Base-by-base conservation (phyloP, 352 stramenopile species). In the Globisporangium paroecandrum region DNA sequence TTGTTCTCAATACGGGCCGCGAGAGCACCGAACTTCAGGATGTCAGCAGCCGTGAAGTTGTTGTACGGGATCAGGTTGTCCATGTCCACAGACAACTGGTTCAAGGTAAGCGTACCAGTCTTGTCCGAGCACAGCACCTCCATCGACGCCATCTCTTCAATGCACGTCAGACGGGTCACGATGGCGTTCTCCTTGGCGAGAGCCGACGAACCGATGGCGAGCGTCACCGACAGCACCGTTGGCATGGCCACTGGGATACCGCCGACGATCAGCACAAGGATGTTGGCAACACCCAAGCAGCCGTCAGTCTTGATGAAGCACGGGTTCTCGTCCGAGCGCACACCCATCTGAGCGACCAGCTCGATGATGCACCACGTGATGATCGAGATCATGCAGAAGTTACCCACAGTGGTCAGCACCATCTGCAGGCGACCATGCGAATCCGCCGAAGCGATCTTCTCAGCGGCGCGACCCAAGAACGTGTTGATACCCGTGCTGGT, bases 41-140 rank as follows among this genome's bases (percentile, higher is more conserved):
- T 89, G 69, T 91, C 80, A 10, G 68, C 71, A 4, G 66, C 68
- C 3, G 77, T 75, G 62, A 89, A 89, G 67, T 77, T 77, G 67
- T 90, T 89, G 83, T 89, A 86, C 34, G 82, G 78, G 64, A 87
- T 92, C 62, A 94, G 55, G 77, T 91, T 93, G 69, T 89, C 90
- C 71, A 90, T 65, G 68, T 97, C 87, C 57, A 99, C 91, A 32
- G 94, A 98, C 77, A 99, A 97, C 65, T 97, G 83, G 77, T 99
- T 99, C 72, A 98, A 83, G 24, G 95, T 98, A 4, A 98, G 82
- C 34, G 94, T 98, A 55, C 91, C 93, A 29, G 94, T 98, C 85
- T 98, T 98, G 79, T 99, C 96, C 49, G 89, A 97, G 82, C 94
- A 98, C 58, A 98, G 76, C 64, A 98, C 85, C 69, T 91, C 83